Conservation (phyloP, 2,329 filamentous ascomycete species). For the Exophiala bonariae region DNA sequence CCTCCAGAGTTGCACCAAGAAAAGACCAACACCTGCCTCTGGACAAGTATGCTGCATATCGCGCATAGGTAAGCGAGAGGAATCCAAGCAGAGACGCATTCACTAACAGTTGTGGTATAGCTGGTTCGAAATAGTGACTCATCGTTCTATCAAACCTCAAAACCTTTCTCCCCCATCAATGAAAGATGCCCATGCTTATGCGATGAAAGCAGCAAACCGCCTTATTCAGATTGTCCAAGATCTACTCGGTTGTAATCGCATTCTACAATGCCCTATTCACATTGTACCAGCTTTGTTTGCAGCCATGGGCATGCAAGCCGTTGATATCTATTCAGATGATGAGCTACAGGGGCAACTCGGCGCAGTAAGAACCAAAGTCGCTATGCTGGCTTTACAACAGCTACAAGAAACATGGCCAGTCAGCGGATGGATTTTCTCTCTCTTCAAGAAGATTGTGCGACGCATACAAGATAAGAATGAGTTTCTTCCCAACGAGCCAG, state of each 20-base stretch:
- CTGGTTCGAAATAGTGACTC: conserved; percentile 23
- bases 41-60: conserved; percentile 22
- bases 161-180: conserved; percentile 18
- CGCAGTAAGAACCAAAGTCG: conserved; percentile 28
- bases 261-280: conserved; percentile 20
- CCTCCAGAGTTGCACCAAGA: conserved; percentile 14
- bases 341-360: conserved; percentile 27
- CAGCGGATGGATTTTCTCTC: conserved; percentile 28
- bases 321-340: conserved; percentile 29
- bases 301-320: conserved; percentile 30
- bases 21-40: conserved; percentile 14
- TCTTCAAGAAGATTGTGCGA: conserved; percentile 22
- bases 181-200: conserved; percentile 17
- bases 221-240: conserved; percentile 27
- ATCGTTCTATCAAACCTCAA: conserved; percentile 20
- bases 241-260: conserved; percentile 19
- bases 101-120: conserved; percentile 4
- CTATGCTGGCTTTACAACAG: conserved; percentile 29
- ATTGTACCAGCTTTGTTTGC: conserved; percentile 29
- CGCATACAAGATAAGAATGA: conserved; percentile 18
- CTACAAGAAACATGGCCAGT: conserved; percentile 31
- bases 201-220: conserved; percentile 23
- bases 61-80: conserved; percentile 16
- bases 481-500: conserved; percentile 16
- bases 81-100: background rate